These are phyloP conservation scores for Mycena vitilis DNA, from an alignment of 768 basidiomycete genomes.

Conservation along the genomic window DNA sequence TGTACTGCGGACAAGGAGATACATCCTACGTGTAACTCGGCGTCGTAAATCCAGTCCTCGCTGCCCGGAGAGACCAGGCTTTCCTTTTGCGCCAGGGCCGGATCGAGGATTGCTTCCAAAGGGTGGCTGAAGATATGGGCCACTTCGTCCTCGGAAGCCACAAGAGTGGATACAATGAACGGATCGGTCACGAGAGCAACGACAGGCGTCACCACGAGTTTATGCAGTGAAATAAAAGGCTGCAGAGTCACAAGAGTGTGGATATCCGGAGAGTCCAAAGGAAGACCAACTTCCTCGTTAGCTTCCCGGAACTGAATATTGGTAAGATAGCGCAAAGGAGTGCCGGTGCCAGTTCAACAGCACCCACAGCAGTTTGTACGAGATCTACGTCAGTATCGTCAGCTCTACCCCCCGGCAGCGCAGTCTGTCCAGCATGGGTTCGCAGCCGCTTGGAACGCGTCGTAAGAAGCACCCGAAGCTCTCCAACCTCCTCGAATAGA, in stretches of 20 bases:
- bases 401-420: conserved; percentile 84
- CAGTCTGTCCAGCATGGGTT: conserved; percentile 85
- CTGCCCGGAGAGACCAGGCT: conserved; percentile 68
- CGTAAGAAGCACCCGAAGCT: conserved; percentile 83
- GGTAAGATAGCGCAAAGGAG: background rate
- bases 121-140: conserved; percentile 85
- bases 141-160: conserved; percentile 75
- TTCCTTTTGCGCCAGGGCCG: conserved; percentile 55
- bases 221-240: conserved; percentile 75
- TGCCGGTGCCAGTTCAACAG: background rate
- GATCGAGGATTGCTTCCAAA: conserved; percentile 78
- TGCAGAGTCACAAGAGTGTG: conserved; percentile 71
- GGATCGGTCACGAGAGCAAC: conserved; percentile 74
- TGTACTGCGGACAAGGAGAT: background rate
- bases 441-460: conserved; percentile 84
- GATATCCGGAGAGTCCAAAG: conserved; percentile 65
- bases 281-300: conserved; percentile 84
- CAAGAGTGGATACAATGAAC: conserved; percentile 61
- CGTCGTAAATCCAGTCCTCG: conserved; percentile 85
- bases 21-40: conserved; percentile 73
- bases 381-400: conserved; percentile 75
- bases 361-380: conserved; percentile 79
- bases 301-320: conserved; percentile 80
- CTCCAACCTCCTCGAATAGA: conserved; percentile 76
- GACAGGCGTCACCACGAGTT: conserved; percentile 82